Evolutionary conservation across 2,329 filamentous ascomycete genomes (phyloP).

Genomic region (Fusarium palustre): DNA sequence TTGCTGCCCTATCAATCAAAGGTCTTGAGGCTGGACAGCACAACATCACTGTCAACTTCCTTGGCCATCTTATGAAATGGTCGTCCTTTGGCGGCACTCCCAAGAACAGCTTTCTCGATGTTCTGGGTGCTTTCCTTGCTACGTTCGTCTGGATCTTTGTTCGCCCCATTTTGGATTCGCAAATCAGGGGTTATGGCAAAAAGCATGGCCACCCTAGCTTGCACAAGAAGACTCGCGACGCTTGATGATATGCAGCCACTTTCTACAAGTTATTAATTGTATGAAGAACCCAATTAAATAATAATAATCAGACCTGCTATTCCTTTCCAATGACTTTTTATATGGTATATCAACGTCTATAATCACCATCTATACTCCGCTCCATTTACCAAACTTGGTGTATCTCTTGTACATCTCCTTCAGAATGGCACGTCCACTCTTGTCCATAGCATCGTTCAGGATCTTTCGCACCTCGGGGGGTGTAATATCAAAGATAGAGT

Average conservation of each 20-base stretch:
- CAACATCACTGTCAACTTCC: conserved; percentile 78
- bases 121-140: conserved; percentile 65
- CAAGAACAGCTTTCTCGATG: conserved; percentile 71
- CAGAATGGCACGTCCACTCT: conserved; percentile 68
- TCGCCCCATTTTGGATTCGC: conserved; percentile 65
- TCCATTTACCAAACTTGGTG: conserved; percentile 73
- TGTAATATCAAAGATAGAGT: conserved; percentile 70
- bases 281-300: conserved; percentile 35
- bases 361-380: conserved; percentile 58
- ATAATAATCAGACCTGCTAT: conserved; percentile 13
- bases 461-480: conserved; percentile 65
- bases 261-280: background rate
- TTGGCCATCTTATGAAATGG: conserved; percentile 79
- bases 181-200: conserved; percentile 67
- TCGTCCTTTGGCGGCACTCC: conserved; percentile 65
- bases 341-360: conserved; percentile 38
- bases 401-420: conserved; percentile 69
- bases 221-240: conserved; percentile 51
- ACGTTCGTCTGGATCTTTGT: conserved; percentile 70
- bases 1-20: conserved; percentile 75
- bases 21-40: conserved; percentile 86
- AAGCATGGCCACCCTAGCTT: conserved; percentile 69
- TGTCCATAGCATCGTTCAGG: conserved; percentile 70
- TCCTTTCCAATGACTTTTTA: conserved; percentile 21
- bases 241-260: conserved; percentile 3